A percentile compares a stretch with the other conserved stretches of the same genome.
phyloP scores from a whole-genome alignment of 108 stramenopile species.

The Seminavis robusta region DNA sequence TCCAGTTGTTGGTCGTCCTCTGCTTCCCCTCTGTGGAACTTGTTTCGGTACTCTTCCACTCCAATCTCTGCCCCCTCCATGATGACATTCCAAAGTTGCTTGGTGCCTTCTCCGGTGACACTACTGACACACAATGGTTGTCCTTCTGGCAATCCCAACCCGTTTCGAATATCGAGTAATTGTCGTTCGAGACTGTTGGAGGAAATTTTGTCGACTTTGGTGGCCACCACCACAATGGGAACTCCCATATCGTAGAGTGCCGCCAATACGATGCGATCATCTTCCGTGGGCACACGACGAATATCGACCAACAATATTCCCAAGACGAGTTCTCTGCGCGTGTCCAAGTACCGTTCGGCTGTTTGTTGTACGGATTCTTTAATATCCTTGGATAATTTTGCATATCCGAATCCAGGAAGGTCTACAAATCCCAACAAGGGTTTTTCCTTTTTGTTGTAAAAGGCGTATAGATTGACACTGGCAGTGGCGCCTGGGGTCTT shows the following conservation, averaged over 20 bases:
- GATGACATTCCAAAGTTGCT: slow-evolving; percentile 77
- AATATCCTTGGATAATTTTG: slow-evolving; percentile 79
- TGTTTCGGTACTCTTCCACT: slow-evolving; percentile 62
- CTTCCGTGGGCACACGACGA: slow-evolving; percentile 68
- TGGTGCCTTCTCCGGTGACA: slow-evolving; percentile 68
- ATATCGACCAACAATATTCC: slow-evolving; percentile 87
- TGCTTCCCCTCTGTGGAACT: too few species aligned
- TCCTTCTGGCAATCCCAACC: slow-evolving; percentile 72
- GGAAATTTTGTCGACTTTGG: slow-evolving; percentile 87
- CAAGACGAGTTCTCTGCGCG: slow-evolving; percentile 80
- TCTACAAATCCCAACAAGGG: slow-evolving; percentile 79
- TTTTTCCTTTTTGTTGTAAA: slow-evolving; percentile 12
- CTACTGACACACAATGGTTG: slow-evolving; percentile 74
- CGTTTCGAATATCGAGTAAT: slow-evolving; percentile 47
- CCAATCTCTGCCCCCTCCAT: slow-evolving; percentile 76
- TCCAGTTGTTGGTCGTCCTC: too few species aligned
- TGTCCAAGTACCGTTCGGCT: slow-evolving; percentile 80
- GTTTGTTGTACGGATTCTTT: slow-evolving; percentile 78
- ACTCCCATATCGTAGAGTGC: slow-evolving; percentile 83
- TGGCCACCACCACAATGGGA: slow-evolving; percentile 84
- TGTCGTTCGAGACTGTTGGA: slow-evolving; percentile 31
- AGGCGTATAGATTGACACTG: slow-evolving; percentile 73
- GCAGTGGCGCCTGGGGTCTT: slow-evolving; percentile 88
- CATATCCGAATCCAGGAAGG: slow-evolving; percentile 95
- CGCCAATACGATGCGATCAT: slow-evolving; percentile 83